phyloP scores from a whole-genome alignment of 495 filamentous ascomycete genomes.

The Glarea lozoyensis region DNA sequence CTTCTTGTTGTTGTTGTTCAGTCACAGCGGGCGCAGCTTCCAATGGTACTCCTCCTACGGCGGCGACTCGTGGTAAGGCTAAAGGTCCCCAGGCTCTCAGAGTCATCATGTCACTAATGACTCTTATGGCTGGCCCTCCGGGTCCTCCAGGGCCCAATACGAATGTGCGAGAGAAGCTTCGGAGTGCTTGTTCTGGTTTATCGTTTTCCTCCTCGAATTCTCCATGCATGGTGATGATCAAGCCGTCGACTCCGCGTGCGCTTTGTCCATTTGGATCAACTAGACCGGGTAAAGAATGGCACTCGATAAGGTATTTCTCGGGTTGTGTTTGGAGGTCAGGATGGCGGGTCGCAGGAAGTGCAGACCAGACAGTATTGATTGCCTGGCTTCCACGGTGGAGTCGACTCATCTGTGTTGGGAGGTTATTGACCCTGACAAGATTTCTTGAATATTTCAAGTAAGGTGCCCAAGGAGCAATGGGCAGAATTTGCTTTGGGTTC shows the following conservation, averaged over 20 bases:
- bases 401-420: slow-evolving; percentile 51
- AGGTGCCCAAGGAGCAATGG: slow-evolving; percentile 47
- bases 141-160: slow-evolving; percentile 65
- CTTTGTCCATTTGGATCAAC: slow-evolving; percentile 61
- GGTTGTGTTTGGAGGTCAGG: slow-evolving; percentile 52
- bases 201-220: slow-evolving; percentile 69
- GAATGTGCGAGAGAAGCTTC: slow-evolving; percentile 82
- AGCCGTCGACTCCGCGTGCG: slow-evolving; percentile 57
- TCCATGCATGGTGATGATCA: slow-evolving; percentile 72
- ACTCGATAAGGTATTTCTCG: slow-evolving; percentile 72
- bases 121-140: slow-evolving; percentile 52
- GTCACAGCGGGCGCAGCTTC: not conserved
- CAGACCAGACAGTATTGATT: slow-evolving; percentile 61
- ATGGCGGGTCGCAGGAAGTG: slow-evolving; percentile 68
- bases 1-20: slow-evolving; percentile 13
- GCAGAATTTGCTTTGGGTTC: slow-evolving; percentile 27
- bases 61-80: slow-evolving; percentile 6
- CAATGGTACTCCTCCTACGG: not conserved
- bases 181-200: slow-evolving; percentile 41
- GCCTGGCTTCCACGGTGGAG: slow-evolving; percentile 51
- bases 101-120: slow-evolving; percentile 71
- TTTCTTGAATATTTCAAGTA: slow-evolving; percentile 81
- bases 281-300: slow-evolving; percentile 63
- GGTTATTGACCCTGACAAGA: slow-evolving; percentile 56
- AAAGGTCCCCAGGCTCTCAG: slow-evolving; percentile 49